Conservation (phyloP, 2,329 filamentous ascomycete species). For the Hymenoscyphus occultus region DNA sequence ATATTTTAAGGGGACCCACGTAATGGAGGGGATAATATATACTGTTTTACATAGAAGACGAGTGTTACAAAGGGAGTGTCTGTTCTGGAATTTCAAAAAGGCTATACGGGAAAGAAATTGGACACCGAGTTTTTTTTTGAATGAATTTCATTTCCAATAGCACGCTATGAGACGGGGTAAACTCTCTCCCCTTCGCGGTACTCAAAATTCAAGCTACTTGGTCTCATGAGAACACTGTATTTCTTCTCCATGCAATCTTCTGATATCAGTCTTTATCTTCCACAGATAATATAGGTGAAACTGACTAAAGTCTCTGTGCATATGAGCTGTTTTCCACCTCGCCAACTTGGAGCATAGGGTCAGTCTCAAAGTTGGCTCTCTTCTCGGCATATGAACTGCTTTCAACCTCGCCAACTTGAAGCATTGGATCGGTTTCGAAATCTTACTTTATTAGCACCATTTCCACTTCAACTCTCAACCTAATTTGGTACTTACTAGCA, state of each 20-base stretch:
- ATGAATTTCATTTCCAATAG: background rate
- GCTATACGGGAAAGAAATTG: no score
- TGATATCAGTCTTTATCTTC: background rate
- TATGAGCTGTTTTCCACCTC: conserved; percentile 8
- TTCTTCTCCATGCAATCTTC: background rate
- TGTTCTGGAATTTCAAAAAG: no score
- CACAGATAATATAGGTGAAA: background rate
- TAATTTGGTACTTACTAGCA: background rate
- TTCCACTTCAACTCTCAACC: background rate
- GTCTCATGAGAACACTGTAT: no score
- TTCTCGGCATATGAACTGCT: conserved; percentile 1
- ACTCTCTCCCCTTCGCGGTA: background rate
- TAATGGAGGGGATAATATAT: no score
- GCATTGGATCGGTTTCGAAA: conserved; percentile 6
- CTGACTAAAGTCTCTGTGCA: background rate
- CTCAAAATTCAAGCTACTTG: background rate
- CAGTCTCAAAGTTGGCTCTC: conserved; percentile 1
- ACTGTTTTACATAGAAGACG: no score
- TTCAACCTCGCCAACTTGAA: background rate
- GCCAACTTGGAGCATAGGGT: background rate
- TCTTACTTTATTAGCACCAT: background rate
- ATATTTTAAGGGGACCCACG: no score
- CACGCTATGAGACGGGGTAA: background rate
- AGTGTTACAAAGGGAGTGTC: no score
- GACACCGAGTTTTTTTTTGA: background rate